Evolutionary conservation across 352 stramenopile species (phyloP).

Genomic region (Blastocystis hominis): DNA sequence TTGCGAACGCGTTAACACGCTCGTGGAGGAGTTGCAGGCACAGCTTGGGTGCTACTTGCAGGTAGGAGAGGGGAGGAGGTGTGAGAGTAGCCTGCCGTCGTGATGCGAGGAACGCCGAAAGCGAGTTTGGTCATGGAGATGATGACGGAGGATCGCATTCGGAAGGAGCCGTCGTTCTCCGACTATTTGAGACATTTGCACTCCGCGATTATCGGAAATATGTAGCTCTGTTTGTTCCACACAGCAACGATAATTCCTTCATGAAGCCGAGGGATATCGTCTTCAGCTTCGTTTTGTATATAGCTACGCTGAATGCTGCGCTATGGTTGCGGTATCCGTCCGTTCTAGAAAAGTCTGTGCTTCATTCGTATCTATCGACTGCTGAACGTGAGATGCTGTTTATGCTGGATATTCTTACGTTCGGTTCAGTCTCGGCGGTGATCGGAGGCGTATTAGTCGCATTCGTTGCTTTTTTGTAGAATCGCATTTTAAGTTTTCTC

Average conservation of each 20-base stretch:
- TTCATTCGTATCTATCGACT: neutral
- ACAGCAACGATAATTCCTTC: neutral
- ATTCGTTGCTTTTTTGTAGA: neutral
- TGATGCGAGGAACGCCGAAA: conserved; percentile 12
- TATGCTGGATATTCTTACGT: conserved; percentile 22
- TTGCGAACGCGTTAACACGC: conserved; percentile 18
- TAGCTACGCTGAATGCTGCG: neutral
- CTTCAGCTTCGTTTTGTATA: conserved; percentile 23
- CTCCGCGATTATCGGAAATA: conserved; percentile 31
- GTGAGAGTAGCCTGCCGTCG: neutral
- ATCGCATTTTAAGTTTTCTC: conserved; percentile 1
- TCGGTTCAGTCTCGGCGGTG: conserved; percentile 16
- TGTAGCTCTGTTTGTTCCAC: neutral
- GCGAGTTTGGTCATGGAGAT: conserved; percentile 46
- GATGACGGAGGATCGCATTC: conserved; percentile 40
- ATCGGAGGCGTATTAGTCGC: neutral
- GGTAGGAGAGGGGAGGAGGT: neutral
- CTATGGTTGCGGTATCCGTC: conserved; percentile 9
- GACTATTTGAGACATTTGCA: conserved; percentile 48
- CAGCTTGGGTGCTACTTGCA: conserved; percentile 35
- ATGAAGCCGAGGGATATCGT: neutral
- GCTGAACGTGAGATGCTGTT: neutral
- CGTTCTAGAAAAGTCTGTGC: neutral
- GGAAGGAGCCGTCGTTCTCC: conserved; percentile 36
- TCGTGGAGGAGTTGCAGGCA: conserved; percentile 26